These are phyloP conservation scores for Hygrocybe punicea DNA, from an alignment of 768 basidiomycete genomes.

Conservation along the genomic window DNA sequence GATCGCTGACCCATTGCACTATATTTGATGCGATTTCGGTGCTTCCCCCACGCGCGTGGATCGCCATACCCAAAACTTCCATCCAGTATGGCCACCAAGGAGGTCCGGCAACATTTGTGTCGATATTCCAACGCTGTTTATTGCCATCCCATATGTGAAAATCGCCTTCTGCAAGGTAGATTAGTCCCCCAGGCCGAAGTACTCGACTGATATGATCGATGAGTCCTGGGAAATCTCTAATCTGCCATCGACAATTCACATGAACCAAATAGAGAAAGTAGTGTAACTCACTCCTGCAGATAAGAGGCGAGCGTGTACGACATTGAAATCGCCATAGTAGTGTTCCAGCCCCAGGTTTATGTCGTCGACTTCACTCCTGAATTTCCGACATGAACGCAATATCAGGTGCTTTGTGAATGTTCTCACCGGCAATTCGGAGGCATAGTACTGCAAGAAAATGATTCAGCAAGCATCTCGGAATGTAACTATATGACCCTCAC, in stretches of 20 bases:
- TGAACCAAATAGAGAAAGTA: not conserved
- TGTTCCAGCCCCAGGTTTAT: slow-evolving; percentile 82
- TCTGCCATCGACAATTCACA: slow-evolving; percentile 39
- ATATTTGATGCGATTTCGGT: slow-evolving; percentile 60
- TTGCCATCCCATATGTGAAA: slow-evolving; percentile 57
- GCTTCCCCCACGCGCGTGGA: slow-evolving; percentile 55
- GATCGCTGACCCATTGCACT: slow-evolving; percentile 51
- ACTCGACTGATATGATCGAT: slow-evolving; percentile 65
- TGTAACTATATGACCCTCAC: slow-evolving; percentile 40
- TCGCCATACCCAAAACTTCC: slow-evolving; percentile 50
- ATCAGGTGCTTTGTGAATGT: not conserved
- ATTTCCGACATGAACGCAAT: slow-evolving; percentile 5
- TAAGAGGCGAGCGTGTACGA: slow-evolving; percentile 69
- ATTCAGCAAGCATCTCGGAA: not conserved
- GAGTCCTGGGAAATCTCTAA: slow-evolving; percentile 61
- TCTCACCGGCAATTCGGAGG: slow-evolving; percentile 65
- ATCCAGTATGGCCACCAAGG: slow-evolving; percentile 68
- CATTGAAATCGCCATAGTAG: slow-evolving; percentile 74
- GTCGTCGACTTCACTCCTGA: slow-evolving; percentile 79
- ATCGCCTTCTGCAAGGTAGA: slow-evolving; percentile 67
- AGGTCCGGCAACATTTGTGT: slow-evolving; percentile 40
- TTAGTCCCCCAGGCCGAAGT: slow-evolving; percentile 66
- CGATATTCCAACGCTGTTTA: slow-evolving; percentile 42
- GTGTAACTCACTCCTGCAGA: slow-evolving; percentile 60
- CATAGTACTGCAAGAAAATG: slow-evolving; percentile 47